These are phyloP conservation scores for Acanthamoeba sp. DNA, from an alignment of 208 protist genomes.

Conservation along the genomic window DNA sequence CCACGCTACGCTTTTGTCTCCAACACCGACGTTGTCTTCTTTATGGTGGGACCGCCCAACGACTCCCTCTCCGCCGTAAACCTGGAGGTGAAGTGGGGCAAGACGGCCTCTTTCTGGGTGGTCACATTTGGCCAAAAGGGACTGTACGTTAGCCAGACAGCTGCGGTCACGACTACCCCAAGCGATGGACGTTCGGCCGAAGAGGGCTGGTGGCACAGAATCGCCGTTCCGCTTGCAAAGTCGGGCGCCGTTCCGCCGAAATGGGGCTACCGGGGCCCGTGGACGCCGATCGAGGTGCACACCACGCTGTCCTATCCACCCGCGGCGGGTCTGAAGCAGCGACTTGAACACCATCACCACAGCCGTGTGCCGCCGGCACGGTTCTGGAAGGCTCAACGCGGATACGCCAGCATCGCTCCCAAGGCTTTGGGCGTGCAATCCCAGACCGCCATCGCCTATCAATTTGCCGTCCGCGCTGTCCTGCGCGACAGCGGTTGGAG, in stretches of 20 bases:
- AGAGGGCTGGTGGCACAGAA: not conserved
- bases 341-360: not conserved
- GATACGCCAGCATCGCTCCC: slow-evolving; percentile 10
- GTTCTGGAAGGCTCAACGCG: slow-evolving; percentile 19
- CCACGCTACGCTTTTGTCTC: slow-evolving; percentile 34
- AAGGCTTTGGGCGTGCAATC: slow-evolving; percentile 14
- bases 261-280: slow-evolving; percentile 11
- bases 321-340: not conserved
- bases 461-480: slow-evolving; percentile 2
- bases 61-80: slow-evolving; percentile 11
- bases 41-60: slow-evolving; percentile 1
- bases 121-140: slow-evolving; percentile 4
- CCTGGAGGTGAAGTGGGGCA: slow-evolving; percentile 16
- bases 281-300: slow-evolving; percentile 22
- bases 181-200: not conserved
- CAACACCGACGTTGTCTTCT: slow-evolving; percentile 22
- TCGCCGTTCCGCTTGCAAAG: not conserved
- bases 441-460: slow-evolving; percentile 13
- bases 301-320: not conserved
- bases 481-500: slow-evolving; percentile 16
- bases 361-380: not conserved
- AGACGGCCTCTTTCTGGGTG: not conserved
- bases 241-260: not conserved
- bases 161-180: not conserved
- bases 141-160: not conserved